Conservation (phyloP, 1,284 basidiomycete genomes). For the Pseudozyma sp. region DNA sequence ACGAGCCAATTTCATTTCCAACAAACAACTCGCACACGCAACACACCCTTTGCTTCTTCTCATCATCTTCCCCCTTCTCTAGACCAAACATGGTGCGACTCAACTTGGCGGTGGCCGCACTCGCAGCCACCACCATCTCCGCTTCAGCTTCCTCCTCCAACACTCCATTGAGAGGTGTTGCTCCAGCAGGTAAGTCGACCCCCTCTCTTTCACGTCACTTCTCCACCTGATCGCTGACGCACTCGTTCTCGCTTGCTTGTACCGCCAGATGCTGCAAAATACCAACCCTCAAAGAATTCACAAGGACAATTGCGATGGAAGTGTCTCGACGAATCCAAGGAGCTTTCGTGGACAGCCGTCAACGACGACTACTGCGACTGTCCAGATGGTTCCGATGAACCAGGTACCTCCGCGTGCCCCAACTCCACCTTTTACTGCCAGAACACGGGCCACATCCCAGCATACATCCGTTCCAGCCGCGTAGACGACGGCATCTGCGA, state of each 20-base stretch:
- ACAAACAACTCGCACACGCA: too few species aligned
- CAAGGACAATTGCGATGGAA: slow-evolving; percentile 42
- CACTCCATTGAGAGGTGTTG: slow-evolving; percentile 23
- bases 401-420: slow-evolving; percentile 88
- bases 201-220: background rate
- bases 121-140: slow-evolving; percentile 26
- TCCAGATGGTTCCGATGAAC: slow-evolving; percentile 90
- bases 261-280: slow-evolving; percentile 16
- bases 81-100: slow-evolving; percentile 31
- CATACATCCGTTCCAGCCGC: slow-evolving; percentile 80
- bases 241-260: background rate
- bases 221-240: background rate
- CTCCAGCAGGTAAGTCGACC: slow-evolving; percentile 12
- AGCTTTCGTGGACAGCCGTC: slow-evolving; percentile 77
- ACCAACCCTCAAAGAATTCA: slow-evolving; percentile 19
- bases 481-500: slow-evolving; percentile 99
- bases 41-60: slow-evolving; percentile 1
- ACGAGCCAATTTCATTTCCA: slow-evolving; percentile 8
- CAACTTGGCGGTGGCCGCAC: slow-evolving; percentile 28
- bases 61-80: background rate
- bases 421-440: slow-evolving; percentile 82
- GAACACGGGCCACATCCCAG: slow-evolving; percentile 89
- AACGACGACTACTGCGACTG: slow-evolving; percentile 98
- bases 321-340: slow-evolving; percentile 55
- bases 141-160: slow-evolving; percentile 23